phyloP scores from a whole-genome alignment of 805 yeast species.

The Nakazawaea ambrosiae region DNA sequence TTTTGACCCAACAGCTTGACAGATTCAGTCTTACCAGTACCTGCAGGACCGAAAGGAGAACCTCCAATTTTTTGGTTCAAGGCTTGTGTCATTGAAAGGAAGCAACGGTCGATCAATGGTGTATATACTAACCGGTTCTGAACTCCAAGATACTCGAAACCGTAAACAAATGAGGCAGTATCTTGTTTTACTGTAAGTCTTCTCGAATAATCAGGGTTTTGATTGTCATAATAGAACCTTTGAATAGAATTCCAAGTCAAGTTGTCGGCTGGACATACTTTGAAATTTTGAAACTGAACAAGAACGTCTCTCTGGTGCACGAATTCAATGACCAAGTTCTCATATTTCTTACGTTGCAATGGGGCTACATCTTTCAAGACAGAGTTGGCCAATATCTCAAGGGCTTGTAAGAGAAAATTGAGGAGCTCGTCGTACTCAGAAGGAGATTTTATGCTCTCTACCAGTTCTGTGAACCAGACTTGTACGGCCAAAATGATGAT shows the following conservation, averaged over 20 bases:
- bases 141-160: slow-evolving; percentile 77
- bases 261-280: slow-evolving; percentile 6
- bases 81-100: slow-evolving; percentile 66
- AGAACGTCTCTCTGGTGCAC: slow-evolving; percentile 50
- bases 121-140: slow-evolving; percentile 72
- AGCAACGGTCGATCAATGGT: slow-evolving; percentile 59
- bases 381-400: slow-evolving; percentile 24
- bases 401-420: slow-evolving; percentile 10
- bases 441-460: slow-evolving; percentile 21
- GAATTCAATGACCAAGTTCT: slow-evolving; percentile 59
- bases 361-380: slow-evolving; percentile 21
- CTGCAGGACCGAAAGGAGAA: slow-evolving; percentile 92
- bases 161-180: slow-evolving; percentile 48
- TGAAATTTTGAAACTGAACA: slow-evolving; percentile 10
- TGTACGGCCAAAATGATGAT: slow-evolving; percentile 47
- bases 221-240: slow-evolving; percentile 33
- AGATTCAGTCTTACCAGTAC: slow-evolving; percentile 94
- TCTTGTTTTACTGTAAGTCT: slow-evolving; percentile 46
- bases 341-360: slow-evolving; percentile 37
- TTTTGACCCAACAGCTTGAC: slow-evolving; percentile 77
- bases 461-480: slow-evolving; percentile 41
- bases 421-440: not conserved
- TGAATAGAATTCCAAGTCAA: slow-evolving; percentile 49
- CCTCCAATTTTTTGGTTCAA: slow-evolving; percentile 75
- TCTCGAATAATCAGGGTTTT: slow-evolving; percentile 20